phyloP scores from a whole-genome alignment of 495 filamentous ascomycete genomes.

The Penicillium paxilli region DNA sequence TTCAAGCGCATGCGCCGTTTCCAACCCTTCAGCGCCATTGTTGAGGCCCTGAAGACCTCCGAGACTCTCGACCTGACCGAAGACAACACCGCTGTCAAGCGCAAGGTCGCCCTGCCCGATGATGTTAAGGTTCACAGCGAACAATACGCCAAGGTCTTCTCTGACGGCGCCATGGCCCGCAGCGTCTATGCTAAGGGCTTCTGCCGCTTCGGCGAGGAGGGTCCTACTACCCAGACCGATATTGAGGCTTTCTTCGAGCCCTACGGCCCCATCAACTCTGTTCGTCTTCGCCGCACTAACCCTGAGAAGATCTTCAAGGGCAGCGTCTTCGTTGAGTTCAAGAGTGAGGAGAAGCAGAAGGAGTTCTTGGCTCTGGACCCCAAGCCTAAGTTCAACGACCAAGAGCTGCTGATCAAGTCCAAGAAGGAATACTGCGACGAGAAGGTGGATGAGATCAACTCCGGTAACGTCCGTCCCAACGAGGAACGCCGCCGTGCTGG shows the following conservation, averaged over 20 bases:
- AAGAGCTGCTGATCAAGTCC: slow-evolving; percentile 71
- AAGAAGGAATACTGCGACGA: slow-evolving; percentile 85
- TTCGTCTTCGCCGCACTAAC: slow-evolving; percentile 79
- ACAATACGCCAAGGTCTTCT: slow-evolving; percentile 53
- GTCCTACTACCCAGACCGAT: slow-evolving; percentile 78
- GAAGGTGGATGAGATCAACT: slow-evolving; percentile 74
- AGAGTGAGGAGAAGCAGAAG: slow-evolving; percentile 68
- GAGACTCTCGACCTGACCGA: slow-evolving; percentile 66
- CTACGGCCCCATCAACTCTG: slow-evolving; percentile 75
- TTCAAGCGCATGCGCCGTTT: slow-evolving; percentile 97
- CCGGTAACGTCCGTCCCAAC: slow-evolving; percentile 64
- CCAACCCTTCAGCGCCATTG: slow-evolving; percentile 76
- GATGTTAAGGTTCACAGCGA: slow-evolving; percentile 41
- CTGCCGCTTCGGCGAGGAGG: slow-evolving; percentile 86
- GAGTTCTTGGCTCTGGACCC: slow-evolving; percentile 75
- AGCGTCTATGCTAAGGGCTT: slow-evolving; percentile 85
- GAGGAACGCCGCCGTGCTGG: slow-evolving; percentile 32
- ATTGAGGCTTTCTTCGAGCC: slow-evolving; percentile 88
- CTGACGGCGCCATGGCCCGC: slow-evolving; percentile 57
- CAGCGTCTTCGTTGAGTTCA: slow-evolving; percentile 92
- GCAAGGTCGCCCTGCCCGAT: slow-evolving; percentile 65
- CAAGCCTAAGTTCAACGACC: slow-evolving; percentile 78
- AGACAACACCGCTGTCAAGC: slow-evolving; percentile 67
- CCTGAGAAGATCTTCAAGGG: slow-evolving; percentile 76
- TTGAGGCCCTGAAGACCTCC: slow-evolving; percentile 77